phyloP scores from a whole-genome alignment of 768 basidiomycete genomes.

The Mrakia frigida region DNA sequence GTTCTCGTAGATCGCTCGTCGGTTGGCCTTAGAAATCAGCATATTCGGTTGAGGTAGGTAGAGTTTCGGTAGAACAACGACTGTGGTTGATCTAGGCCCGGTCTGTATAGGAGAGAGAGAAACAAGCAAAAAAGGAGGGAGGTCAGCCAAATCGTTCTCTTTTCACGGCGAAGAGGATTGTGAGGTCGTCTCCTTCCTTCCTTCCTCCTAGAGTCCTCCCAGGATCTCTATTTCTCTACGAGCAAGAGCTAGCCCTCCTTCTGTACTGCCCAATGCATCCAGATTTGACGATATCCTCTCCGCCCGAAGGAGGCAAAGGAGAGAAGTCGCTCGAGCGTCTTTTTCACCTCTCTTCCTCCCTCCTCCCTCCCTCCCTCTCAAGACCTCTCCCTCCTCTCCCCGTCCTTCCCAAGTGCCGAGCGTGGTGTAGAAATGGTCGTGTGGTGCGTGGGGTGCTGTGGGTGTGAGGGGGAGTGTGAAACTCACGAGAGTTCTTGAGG shows the following conservation, averaged over 20 bases:
- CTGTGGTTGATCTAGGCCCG: slow-evolving; percentile 33
- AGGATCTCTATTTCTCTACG: not conserved
- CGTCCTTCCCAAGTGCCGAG: not conserved
- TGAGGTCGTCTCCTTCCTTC: not conserved
- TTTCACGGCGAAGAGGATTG: not conserved
- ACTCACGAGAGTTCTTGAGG: too few species aligned
- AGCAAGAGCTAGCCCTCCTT: not conserved
- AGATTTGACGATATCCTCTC: not conserved
- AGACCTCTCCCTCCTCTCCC: not conserved
- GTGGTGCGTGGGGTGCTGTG: too few species aligned
- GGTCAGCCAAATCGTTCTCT: not conserved
- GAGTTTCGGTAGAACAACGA: slow-evolving; percentile 33
- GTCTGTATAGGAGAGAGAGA: slow-evolving; percentile 11
- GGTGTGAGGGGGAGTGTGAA: too few species aligned
- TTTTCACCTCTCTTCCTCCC: not conserved
- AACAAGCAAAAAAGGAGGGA: not conserved
- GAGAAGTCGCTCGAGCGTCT: not conserved
- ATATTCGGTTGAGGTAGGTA: slow-evolving; percentile 48
- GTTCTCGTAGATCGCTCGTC: slow-evolving; percentile 94
- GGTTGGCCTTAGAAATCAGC: slow-evolving; percentile 95
- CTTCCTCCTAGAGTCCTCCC: not conserved
- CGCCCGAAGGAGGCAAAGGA: not conserved
- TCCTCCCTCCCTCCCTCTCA: not conserved
- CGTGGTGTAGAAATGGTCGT: not conserved
- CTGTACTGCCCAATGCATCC: not conserved